phyloP scores from a whole-genome alignment of 768 basidiomycete species.

The Solioccasus polychromus region DNA sequence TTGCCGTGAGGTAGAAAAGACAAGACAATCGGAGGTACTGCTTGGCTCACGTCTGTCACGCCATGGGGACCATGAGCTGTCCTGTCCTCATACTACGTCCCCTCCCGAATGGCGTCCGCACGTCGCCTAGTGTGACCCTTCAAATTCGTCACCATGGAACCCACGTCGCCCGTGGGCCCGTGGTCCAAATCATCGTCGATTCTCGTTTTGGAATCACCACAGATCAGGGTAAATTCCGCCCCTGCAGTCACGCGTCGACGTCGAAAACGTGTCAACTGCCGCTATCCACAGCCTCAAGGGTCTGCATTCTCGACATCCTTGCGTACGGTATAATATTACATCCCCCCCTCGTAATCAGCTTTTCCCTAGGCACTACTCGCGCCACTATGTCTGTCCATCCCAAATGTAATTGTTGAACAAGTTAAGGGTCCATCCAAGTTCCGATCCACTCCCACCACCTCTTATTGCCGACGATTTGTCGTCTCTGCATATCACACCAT shows the following conservation, averaged over 20 bases:
- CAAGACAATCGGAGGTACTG: too few species aligned
- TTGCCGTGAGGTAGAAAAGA: too few species aligned
- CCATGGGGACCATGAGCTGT: constrained; percentile 5
- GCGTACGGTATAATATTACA: constrained; percentile 8
- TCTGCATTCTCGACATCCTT: constrained; percentile 10
- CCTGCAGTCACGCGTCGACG: constrained; percentile 15
- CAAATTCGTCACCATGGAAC: constrained; percentile 24
- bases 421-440: constrained; percentile 74
- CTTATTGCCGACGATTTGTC: constrained; percentile 43
- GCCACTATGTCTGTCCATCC: constrained; percentile 54
- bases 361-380: not conserved
- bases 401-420: constrained; percentile 64
- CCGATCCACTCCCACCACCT: constrained; percentile 47
- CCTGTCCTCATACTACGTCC: not conserved
- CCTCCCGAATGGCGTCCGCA: not conserved
- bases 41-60: constrained; percentile 8
- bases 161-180: constrained; percentile 15
- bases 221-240: constrained; percentile 13
- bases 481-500: constrained; percentile 74
- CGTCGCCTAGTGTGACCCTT: constrained; percentile 12
- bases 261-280: constrained; percentile 26
- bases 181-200: not conserved
- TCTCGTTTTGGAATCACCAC: constrained; percentile 20
- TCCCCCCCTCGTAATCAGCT: constrained; percentile 4
- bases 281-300: constrained; percentile 16